phyloP scores from a whole-genome alignment of 768 basidiomycete species.

The Trametes punicea region DNA sequence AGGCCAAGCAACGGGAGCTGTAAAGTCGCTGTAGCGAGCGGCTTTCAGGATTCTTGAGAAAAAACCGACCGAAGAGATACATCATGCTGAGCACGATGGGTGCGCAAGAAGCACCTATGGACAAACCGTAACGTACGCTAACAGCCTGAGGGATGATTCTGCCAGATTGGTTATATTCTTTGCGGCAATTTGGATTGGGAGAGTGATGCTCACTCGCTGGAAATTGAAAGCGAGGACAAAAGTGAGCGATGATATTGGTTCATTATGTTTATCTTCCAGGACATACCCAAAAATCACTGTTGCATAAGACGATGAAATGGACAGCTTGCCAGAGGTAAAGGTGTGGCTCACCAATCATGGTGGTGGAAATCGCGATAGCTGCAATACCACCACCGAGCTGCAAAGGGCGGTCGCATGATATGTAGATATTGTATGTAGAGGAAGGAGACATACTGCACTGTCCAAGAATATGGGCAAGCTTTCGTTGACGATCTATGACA shows the following conservation, averaged over 20 bases:
- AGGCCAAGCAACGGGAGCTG: slow-evolving; percentile 56
- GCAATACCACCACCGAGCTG: slow-evolving; percentile 68
- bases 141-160: slow-evolving; percentile 74
- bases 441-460: slow-evolving; percentile 46
- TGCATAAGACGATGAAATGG: not conserved
- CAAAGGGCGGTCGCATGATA: not conserved
- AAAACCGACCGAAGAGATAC: slow-evolving; percentile 42
- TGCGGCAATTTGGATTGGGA: not conserved
- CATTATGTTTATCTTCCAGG: too few relatives aligned
- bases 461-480: slow-evolving; percentile 82
- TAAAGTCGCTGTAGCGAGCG: not conserved
- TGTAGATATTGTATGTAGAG: not conserved
- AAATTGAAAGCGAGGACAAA: slow-evolving; percentile 24
- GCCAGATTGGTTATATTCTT: not conserved
- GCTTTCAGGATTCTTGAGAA: not conserved
- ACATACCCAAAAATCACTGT: slow-evolving; percentile 78
- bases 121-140: slow-evolving; percentile 59
- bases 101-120: slow-evolving; percentile 51
- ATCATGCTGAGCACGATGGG: slow-evolving; percentile 50
- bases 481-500: slow-evolving; percentile 68
- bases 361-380: slow-evolving; percentile 75
- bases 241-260: not conserved
- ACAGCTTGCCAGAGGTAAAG: not conserved
- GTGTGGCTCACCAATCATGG: slow-evolving; percentile 53
- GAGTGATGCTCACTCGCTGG: slow-evolving; percentile 36